Evolutionary conservation across 2,329 filamentous ascomycete species (phyloP), one percentile per base, ranked within the genome.

Genomic region (Diatrype stigma): DNA sequence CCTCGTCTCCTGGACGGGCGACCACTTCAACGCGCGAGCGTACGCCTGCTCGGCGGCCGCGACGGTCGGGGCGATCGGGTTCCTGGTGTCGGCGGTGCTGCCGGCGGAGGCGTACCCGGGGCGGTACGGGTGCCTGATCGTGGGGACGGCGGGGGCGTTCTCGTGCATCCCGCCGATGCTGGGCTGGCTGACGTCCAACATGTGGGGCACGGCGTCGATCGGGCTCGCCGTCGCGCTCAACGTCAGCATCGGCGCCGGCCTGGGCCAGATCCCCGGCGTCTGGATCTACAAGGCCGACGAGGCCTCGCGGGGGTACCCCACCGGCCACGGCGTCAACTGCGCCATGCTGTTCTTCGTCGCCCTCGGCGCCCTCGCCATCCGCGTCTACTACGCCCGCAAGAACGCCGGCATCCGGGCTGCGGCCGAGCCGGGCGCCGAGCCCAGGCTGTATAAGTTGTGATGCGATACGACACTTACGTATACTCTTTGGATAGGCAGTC

Each of bases 211-310:
- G 0, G 80, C 81, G 0, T 78, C 84, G 0, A 80, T 81, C 0
- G 86, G 86, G 0, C 73, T 90, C 11, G 86, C 85, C 2, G 86
- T 89, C 50, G 86, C 85, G 0, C 68, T 90, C 54, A 89, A 89
- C 55, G 80, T 89, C 16, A 83, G 81, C 2, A 76, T 87, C 28
- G 77, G 77, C 46, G 85, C 84, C 0, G 85, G 84, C 0, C 75
- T 85, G 0, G 86, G 86, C 0, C 86, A 89, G 65, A 89, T 90
- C 38, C 79, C 82, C 0, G 86, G 85, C 0, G 84, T 88, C 1
- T 90, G 85, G 85, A 89, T 88, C 54, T 89, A 89, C 68, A 86
- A 85, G 61, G 73, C 79, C 1, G 69, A 79, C 11, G 84, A 90
- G 65, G 78, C 76, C 17, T 65, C 70, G 21, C 68, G 58, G 10